Conservation (phyloP, 306 rosid genomes). For the Glycine tomentella region DNA sequence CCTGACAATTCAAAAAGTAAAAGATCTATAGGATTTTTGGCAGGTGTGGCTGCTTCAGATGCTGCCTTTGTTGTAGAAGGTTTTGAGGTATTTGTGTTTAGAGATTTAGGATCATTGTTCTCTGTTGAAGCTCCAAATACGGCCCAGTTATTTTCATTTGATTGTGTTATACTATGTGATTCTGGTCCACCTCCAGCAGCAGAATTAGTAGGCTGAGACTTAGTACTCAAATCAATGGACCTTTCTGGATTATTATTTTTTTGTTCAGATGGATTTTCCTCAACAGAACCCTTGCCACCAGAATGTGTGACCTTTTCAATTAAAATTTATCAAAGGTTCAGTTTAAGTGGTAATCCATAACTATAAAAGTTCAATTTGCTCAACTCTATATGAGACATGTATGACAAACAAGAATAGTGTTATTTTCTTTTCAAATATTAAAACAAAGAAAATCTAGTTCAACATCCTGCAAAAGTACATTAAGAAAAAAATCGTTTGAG, state of each 20-base stretch:
- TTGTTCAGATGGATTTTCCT: conserved; percentile 46
- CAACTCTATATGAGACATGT: neutral
- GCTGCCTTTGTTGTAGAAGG: conserved; percentile 22
- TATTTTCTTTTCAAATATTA: neutral
- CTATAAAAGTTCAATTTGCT: neutral
- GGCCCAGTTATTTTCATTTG: conserved; percentile 59
- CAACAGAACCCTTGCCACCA: conserved; percentile 41
- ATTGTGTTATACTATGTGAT: conserved; percentile 43
- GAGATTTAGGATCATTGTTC: conserved; percentile 34
- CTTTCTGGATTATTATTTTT: conserved; percentile 41
- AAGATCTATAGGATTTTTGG: conserved; percentile 62
- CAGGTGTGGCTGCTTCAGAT: conserved; percentile 48
- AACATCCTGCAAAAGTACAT: neutral
- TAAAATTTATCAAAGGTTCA: conserved; percentile 34
- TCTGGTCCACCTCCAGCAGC: conserved; percentile 39
- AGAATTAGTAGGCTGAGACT: conserved; percentile 48
- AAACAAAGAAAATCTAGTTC: neutral
- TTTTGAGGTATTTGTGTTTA: conserved; percentile 50
- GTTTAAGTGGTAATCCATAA: neutral
- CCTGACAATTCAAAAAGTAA: conserved; percentile 67
- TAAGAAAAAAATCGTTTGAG: conserved; percentile 8
- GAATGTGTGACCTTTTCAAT: conserved; percentile 47
- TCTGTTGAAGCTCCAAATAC: conserved; percentile 46
- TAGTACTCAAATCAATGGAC: conserved; percentile 52
- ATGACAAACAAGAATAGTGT: conserved; percentile 13